Evolutionary conservation across 164 flowering plant genomes (phyloP).

Genomic region (Hamamelis virginiana): DNA sequence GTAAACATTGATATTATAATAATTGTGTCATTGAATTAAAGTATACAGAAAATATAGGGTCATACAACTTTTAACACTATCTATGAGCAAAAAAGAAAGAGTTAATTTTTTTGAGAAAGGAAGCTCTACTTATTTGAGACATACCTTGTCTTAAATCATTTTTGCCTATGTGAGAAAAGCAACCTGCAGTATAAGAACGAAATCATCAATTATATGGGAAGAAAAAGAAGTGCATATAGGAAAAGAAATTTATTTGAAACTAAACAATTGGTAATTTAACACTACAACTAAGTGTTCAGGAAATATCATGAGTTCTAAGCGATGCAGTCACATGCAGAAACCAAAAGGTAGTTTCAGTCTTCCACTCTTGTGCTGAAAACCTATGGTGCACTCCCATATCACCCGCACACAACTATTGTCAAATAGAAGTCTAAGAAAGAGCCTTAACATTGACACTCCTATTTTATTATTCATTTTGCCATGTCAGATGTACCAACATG

Average conservation of each 20-base stretch:
- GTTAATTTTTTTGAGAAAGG: not conserved
- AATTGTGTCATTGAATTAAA: not conserved
- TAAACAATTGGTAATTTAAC: not conserved
- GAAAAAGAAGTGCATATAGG: not conserved
- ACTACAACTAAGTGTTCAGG: not conserved
- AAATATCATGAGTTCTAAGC: no score
- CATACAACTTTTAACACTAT: not conserved
- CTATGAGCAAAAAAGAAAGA: not conserved
- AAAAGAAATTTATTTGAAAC: not conserved
- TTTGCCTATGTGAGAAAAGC: slow-evolving; percentile 66
- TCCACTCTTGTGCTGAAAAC: no score
- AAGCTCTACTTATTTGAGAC: not conserved
- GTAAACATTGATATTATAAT: not conserved
- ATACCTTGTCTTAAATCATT: slow-evolving; percentile 61
- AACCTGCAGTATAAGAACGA: slow-evolving; percentile 50
- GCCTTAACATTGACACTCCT: no score
- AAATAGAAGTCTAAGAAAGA: no score
- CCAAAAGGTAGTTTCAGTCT: no score
- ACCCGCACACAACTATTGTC: no score
- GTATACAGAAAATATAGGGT: not conserved
- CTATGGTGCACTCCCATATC: not conserved
- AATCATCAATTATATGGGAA: slow-evolving; percentile 14
- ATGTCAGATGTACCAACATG: no score
- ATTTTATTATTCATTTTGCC: no score
- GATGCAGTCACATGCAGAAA: no score